These are phyloP conservation scores for Penicillium janthinellum DNA, from an alignment of 2,329 filamentous ascomycete species.

Conservation along the genomic window DNA sequence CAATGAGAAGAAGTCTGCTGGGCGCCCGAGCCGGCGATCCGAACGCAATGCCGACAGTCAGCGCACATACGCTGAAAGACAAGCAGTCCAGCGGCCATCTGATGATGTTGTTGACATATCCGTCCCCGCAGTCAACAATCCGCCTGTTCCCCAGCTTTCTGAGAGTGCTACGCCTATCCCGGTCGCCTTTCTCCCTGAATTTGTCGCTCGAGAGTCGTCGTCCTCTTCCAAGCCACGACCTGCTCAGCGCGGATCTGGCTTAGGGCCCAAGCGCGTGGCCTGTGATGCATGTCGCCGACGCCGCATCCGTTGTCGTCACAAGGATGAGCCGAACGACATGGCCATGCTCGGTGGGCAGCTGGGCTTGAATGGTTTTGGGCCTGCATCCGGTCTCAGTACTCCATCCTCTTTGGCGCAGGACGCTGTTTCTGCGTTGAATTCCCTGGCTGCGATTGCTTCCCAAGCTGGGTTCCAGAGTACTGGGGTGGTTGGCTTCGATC, in stretches of 20 bases:
- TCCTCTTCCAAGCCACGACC: conserved; percentile 40
- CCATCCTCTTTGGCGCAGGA: conserved; percentile 41
- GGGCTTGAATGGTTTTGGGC: conserved; percentile 33
- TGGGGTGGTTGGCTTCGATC: conserved; percentile 29
- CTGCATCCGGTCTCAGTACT: conserved; percentile 30
- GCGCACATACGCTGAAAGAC: conserved; percentile 44
- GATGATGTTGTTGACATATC: conserved; percentile 27
- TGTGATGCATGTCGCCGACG: conserved; percentile 65
- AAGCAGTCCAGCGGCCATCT: conserved; percentile 39
- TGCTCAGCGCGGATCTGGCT: conserved; percentile 58
- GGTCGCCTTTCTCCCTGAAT: conserved; percentile 18
- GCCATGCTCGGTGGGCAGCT: conserved; percentile 30
- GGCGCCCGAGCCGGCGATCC: conserved; percentile 57
- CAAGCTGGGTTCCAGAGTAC: conserved; percentile 37
- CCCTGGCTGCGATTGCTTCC: conserved; percentile 42
- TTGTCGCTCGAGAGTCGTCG: conserved; percentile 31
- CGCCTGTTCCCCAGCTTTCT: conserved; percentile 23
- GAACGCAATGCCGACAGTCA: conserved; percentile 54
- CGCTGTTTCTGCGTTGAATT: conserved; percentile 43
- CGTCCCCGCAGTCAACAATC: conserved; percentile 15
- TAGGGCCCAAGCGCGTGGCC: conserved; percentile 61
- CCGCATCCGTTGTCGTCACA: conserved; percentile 65
- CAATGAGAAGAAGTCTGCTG: conserved; percentile 57
- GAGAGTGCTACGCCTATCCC: conserved; percentile 29
- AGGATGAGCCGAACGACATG: conserved; percentile 51